Evolutionary conservation across 306 rosid genomes (phyloP), one percentile per base, ranked within the genome.

Genomic region (Mucuna pruriens): DNA sequence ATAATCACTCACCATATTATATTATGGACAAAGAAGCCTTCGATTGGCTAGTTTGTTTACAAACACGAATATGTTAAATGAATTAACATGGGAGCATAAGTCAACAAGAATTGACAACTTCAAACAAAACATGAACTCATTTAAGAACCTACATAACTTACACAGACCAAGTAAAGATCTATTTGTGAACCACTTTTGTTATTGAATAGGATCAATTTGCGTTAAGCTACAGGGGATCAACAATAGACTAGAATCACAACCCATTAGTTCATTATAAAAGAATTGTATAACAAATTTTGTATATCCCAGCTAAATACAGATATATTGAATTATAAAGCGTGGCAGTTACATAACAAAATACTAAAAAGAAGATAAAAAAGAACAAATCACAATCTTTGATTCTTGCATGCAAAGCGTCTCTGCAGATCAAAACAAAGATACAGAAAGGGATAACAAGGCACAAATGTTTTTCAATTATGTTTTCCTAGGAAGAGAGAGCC

Each of bases 221-320:
- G 67, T 19, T 22, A 46, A 51, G 77, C 5, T 44, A 55, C 2
- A 5, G 7, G 23, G 22, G 38, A 25, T 76, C 31, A 25, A 62
- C 60, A 36, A n/a, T 62, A 55, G 1, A 79, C 16, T 33, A 9
- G 16, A 72, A 72, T 54, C 83, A 78, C 77, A 60, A 38, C 39
- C 70, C 71, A 77, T 73, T 19, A 77, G 52, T 48, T 39, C 39
- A 84, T 45, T 42, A 44, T 16, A 65, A 63, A 82, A 73, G 81
- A 82, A 82, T 65, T 42, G 63, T 55, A 83, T 68, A 31, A 78
- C n/a, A 64, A 25, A 69, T 60, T 33, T 78, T 34, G 29, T 29
- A 39, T 60, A 66, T 58, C 78, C 55, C 80, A 39, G 48, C 64
- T 77, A 82, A 63, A 81, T 82, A 85, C 84, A 77, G 62, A 85